These are phyloP conservation scores for Dissoconium aciculare DNA, from an alignment of 2,329 filamentous ascomycete genomes.

Conservation along the genomic window DNA sequence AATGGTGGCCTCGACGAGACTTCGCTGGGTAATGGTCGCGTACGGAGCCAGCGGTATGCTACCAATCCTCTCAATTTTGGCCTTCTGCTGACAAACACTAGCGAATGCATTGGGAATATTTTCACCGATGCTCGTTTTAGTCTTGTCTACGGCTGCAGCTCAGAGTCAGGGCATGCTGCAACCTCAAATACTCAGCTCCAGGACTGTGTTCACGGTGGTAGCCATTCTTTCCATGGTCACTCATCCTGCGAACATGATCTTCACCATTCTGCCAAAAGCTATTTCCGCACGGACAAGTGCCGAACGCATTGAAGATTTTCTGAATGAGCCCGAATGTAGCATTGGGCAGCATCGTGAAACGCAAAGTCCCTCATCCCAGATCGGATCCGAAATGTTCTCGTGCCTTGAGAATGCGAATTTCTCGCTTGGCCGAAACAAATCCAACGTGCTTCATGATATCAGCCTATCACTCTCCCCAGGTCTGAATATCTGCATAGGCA, in stretches of 20 bases:
- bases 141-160: neutral
- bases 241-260: neutral
- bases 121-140: neutral
- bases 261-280: neutral
- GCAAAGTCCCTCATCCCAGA: too few relatives aligned
- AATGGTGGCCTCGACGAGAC: neutral
- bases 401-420: slow-evolving; percentile 1
- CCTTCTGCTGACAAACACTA: neutral
- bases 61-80: neutral
- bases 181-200: neutral
- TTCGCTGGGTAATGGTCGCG: slow-evolving; percentile 1
- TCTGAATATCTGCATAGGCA: neutral
- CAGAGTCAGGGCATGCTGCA: neutral
- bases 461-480: neutral
- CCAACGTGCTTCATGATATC: slow-evolving; percentile 1
- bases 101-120: slow-evolving; percentile 1
- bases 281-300: neutral
- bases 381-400: neutral
- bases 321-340: neutral
- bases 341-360: neutral
- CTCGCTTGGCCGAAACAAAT: neutral
- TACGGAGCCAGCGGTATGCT: neutral
- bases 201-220: slow-evolving; percentile 1
- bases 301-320: neutral
- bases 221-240: neutral